Evolutionary conservation across 225 moss, liverwort and hornwort species (phyloP).

Genomic region (Straminergon stramineum): DNA sequence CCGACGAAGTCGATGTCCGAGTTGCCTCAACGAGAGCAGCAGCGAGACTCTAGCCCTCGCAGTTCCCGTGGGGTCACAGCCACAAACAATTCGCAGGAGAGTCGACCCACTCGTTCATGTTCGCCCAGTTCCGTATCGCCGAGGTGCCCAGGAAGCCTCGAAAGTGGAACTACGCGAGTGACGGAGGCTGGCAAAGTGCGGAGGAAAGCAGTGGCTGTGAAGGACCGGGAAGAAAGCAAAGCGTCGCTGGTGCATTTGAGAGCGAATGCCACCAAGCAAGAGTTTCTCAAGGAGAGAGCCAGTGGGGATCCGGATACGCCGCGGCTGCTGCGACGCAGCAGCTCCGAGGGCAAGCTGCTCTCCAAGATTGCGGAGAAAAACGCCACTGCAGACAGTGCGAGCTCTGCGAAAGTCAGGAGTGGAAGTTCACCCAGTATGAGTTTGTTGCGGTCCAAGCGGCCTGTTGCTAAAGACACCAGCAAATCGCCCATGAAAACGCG

Average conservation of each 20-base stretch:
- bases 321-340: constrained; percentile 31
- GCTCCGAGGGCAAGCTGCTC: constrained; percentile 37
- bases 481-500: constrained; percentile 24
- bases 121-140: not conserved
- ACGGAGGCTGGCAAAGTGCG: constrained; percentile 15
- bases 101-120: constrained; percentile 7
- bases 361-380: constrained; percentile 36
- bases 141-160: constrained; percentile 6
- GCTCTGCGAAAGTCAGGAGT: not conserved
- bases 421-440: constrained; percentile 6
- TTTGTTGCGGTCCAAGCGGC: constrained; percentile 15
- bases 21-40: constrained; percentile 23
- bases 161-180: not conserved
- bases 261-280: constrained; percentile 42
- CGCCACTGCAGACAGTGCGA: not conserved
- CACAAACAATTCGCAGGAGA: constrained; percentile 4
- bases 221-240: constrained; percentile 40
- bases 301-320: constrained; percentile 54
- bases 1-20: constrained; percentile 16
- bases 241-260: constrained; percentile 20
- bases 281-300: constrained; percentile 51
- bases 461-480: constrained; percentile 13
- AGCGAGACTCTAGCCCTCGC: constrained; percentile 30
- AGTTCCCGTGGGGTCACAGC: not conserved
- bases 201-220: constrained; percentile 20